Base-by-base conservation (phyloP, 2,329 filamentous ascomycete genomes). In the Trichoderma endophyticum region DNA sequence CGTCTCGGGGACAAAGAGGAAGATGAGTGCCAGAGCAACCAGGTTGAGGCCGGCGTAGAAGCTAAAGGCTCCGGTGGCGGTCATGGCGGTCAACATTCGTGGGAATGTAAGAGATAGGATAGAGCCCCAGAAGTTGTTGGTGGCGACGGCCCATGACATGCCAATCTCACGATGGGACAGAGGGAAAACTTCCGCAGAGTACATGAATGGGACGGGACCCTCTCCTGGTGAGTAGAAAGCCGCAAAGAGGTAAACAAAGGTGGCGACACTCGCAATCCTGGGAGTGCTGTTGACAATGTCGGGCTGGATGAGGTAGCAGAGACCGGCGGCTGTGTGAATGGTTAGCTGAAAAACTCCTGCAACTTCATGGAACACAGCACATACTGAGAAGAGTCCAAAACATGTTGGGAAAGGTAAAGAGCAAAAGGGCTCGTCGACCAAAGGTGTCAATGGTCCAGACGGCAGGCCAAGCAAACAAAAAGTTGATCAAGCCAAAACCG, bases 371-470 rank as follows among this genome's bases (percentile, higher is more conserved):
- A 5, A 7, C 48, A 24, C 2, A 6, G 1, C 62, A 75, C 73
- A 72, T 72, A 75, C 80, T 79, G n/a, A 87, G 82, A 39, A 87
- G 80, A 39, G 87, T 87, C 83, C 87, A 88, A 28, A 87, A 85
- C 88, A 91, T 90, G 73, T 89, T 84, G 1, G 89, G 90, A 75
- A 91, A 91, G 1, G 90, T 91, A 74, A 89, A 87, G 1, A 91
- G 79, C 3, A 91, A 82, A 7, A 91, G 81, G 6, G 85, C 82
- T 6, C 90, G 86, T 15, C 89, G 87, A 2, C 89, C 89, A 76
- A 86, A 90, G 0, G 88, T 90, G 76, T 91, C 89, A 70, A 91
- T 91, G 0, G 89, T 90, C 82, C 84, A 89, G 24, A 91, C 80
- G 0, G 90, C 89, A 0, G 89, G 89, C 79, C 86, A 88, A 15